A percentile compares a stretch with the other conserved stretches of the same genome.
Evolutionary conservation across 495 filamentous ascomycete species (phyloP).

Genomic region (Eremomyces bilateralis): DNA sequence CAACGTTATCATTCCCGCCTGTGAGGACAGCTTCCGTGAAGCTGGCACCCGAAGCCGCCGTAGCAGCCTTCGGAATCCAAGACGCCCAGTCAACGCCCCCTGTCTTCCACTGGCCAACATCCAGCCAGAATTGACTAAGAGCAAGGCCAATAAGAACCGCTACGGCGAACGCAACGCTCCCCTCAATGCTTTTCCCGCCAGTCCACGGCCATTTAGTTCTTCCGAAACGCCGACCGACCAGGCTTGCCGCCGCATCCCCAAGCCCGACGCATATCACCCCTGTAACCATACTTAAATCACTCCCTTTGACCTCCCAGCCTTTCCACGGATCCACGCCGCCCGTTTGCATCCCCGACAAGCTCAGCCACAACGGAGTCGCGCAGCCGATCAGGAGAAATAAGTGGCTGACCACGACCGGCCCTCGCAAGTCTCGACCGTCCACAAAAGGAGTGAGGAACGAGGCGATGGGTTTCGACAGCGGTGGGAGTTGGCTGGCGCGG

Average conservation of each 20-base stretch:
- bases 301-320: conserved; percentile 48
- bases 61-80: conserved; percentile 32
- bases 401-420: conserved; percentile 84
- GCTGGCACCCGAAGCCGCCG: conserved; percentile 63
- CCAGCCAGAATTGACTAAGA: conserved; percentile 53
- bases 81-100: conserved; percentile 20
- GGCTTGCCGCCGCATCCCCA: conserved; percentile 84
- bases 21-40: conserved; percentile 89
- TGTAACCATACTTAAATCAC: conserved; percentile 70
- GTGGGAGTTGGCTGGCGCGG: conserved; percentile 75
- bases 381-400: conserved; percentile 96
- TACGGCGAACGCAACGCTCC: conserved; percentile 60
- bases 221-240: conserved; percentile 76
- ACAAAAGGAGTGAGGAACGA: conserved; percentile 81
- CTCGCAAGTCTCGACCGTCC: conserved; percentile 78
- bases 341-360: conserved; percentile 35
- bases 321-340: conserved; percentile 26
- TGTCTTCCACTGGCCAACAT: conserved; percentile 17
- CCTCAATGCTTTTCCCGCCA: conserved; percentile 87
- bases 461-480: conserved; percentile 61
- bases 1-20: conserved; percentile 95
- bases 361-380: conserved; percentile 84
- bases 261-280: conserved; percentile 88
- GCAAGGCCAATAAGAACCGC: conserved; percentile 59
- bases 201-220: conserved; percentile 87